Conservation (phyloP, 306 rosid species). For the Trifolium subterraneum region DNA sequence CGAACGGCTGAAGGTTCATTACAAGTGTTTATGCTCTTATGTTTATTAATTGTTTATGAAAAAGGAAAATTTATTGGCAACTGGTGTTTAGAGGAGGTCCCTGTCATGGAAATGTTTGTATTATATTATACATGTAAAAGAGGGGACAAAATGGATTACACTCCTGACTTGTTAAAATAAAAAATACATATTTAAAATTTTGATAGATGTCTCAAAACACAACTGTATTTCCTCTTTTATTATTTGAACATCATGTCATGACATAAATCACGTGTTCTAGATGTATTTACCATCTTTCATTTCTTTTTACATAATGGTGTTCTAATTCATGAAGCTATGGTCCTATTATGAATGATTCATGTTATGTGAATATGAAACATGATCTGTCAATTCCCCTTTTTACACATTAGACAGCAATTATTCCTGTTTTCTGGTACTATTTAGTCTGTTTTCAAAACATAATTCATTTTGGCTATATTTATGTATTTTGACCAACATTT, state of each 20-base stretch:
- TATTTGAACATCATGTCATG: too few relatives aligned
- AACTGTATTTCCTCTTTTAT: background rate
- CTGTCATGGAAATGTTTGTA: slow-evolving; percentile 14
- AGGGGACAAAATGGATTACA: background rate
- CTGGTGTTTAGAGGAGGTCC: slow-evolving; percentile 25
- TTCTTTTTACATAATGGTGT: background rate
- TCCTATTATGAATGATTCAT: background rate
- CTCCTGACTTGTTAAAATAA: slow-evolving; percentile 4
- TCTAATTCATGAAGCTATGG: background rate
- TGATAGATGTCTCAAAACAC: slow-evolving; percentile 22
- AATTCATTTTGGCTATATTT: slow-evolving; percentile 25
- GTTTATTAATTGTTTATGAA: slow-evolving; percentile 5
- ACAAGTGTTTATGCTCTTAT: slow-evolving; percentile 35
- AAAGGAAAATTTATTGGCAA: slow-evolving; percentile 18
- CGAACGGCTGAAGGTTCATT: slow-evolving; percentile 90
- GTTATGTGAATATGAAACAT: background rate
- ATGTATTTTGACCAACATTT: slow-evolving; percentile 14
- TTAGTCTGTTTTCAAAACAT: slow-evolving; percentile 2
- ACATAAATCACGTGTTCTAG: too few relatives aligned
- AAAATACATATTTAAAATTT: slow-evolving; percentile 15
- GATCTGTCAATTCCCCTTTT: slow-evolving; percentile 6
- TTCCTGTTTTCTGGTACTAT: slow-evolving; percentile 14
- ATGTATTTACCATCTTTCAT: too few relatives aligned
- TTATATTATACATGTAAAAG: background rate
- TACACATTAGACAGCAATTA: background rate